Evolutionary conservation across 176 grass and related monocot genomes (phyloP).

Genomic region (Phragmites australis): DNA sequence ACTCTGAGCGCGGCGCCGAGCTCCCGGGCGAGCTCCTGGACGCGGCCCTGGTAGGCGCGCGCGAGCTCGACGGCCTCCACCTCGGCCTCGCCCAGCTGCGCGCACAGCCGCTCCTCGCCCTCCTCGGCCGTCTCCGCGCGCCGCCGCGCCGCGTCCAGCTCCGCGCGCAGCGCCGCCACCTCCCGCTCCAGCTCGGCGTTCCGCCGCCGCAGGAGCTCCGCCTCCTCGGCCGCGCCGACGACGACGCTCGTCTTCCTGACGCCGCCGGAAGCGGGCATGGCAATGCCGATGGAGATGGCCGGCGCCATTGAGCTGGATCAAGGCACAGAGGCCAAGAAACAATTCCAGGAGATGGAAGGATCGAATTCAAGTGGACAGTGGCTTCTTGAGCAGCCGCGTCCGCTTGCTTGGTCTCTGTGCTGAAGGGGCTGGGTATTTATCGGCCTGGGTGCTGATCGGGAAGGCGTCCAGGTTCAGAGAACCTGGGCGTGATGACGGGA

Average conservation of each 20-base stretch:
- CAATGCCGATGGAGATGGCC: conserved; percentile 9
- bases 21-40: conserved; percentile 52
- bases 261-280: neutral
- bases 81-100: conserved; percentile 73
- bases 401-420: neutral
- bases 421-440: neutral
- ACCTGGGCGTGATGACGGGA: conserved; percentile 28
- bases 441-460: neutral
- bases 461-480: conserved; percentile 44
- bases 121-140: conserved; percentile 54
- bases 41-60: conserved; percentile 29
- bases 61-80: conserved; percentile 60
- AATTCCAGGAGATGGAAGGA: neutral
- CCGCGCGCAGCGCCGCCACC: conserved; percentile 45
- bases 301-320: conserved; percentile 31
- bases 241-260: neutral
- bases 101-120: conserved; percentile 83
- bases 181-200: conserved; percentile 79
- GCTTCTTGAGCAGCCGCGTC: neutral
- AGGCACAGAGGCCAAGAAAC: no score
- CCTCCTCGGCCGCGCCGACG: neutral
- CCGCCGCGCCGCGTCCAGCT: conserved; percentile 51
- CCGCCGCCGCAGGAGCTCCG: conserved; percentile 51
- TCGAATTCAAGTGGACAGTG: neutral
- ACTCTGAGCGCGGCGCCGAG: conserved; percentile 29